A percentile compares a stretch with the other conserved stretches of the same genome.
These are phyloP conservation scores for Hypericum androsaemum DNA, from an alignment of 345 rosid species.

Conservation along the genomic window DNA sequence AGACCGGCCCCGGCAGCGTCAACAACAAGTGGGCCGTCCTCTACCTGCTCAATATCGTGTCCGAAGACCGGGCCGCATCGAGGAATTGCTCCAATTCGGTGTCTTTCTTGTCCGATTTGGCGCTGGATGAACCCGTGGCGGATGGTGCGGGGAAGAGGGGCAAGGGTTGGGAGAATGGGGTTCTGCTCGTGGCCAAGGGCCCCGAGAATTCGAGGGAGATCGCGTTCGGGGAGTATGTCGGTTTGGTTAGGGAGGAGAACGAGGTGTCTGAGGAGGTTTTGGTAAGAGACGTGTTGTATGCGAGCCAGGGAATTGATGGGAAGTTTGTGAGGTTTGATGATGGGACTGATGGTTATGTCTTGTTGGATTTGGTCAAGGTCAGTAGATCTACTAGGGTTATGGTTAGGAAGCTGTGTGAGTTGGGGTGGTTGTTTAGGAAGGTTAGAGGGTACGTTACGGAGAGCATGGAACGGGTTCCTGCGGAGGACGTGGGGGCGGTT, in stretches of 20 bases:
- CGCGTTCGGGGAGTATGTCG: conserved; percentile 65
- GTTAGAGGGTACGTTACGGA: conserved; percentile 65
- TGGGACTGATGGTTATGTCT: conserved; percentile 54
- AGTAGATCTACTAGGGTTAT: conserved; percentile 59
- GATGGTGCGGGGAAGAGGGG: conserved; percentile 24
- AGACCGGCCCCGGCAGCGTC: conserved; percentile 77
- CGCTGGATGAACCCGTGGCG: conserved; percentile 21
- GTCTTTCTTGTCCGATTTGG: conserved; percentile 50
- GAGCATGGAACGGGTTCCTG: conserved; percentile 69
- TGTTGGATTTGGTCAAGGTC: conserved; percentile 49
- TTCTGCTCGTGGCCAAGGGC: conserved; percentile 55
- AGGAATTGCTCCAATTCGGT: conserved; percentile 31
- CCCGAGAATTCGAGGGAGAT: conserved; percentile 68
- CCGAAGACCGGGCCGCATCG: conserved; percentile 51
- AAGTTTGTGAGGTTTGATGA: conserved; percentile 61
- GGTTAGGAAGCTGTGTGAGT: conserved; percentile 78
- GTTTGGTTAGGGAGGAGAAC: conserved; percentile 72
- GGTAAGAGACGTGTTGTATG: conserved; percentile 85
- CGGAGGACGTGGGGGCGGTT: conserved; percentile 78
- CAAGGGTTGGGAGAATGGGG: conserved; percentile 59
- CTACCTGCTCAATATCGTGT: conserved; percentile 65
- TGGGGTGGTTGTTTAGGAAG: conserved; percentile 92
- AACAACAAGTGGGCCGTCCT: conserved; percentile 88
- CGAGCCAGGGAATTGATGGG: conserved; percentile 93
- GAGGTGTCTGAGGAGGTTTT: conserved; percentile 82